Percentiles rank a stretch among this genome's conserved stretches.
phyloP scores from a whole-genome alignment of 192 early-diverging fungal genomes.

The Coemansia sp. region DNA sequence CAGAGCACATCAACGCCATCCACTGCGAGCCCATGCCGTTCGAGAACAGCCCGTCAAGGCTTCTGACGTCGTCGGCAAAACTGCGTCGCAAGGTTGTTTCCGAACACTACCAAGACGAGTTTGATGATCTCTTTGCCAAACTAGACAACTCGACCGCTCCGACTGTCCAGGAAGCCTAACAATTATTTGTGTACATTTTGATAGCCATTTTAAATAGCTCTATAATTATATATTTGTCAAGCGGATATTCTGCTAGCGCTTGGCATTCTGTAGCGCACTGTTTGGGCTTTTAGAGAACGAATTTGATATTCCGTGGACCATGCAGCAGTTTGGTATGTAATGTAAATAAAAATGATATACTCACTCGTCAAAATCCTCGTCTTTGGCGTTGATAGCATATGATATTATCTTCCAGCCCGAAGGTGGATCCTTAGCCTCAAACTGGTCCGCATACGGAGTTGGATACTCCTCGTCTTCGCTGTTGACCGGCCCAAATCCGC shows the following conservation, averaged over 20 bases:
- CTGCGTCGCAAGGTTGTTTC: constrained; percentile 55
- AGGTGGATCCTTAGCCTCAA: constrained; percentile 35
- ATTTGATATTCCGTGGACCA: too few relatives aligned
- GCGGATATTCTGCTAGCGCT: too few relatives aligned
- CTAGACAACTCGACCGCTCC: constrained; percentile 21
- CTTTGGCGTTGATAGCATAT: constrained; percentile 24
- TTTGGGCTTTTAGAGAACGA: too few relatives aligned
- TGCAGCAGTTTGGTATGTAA: too few relatives aligned
- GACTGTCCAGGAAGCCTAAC: neutral
- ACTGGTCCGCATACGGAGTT: constrained; percentile 29
- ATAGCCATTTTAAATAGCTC: too few relatives aligned
- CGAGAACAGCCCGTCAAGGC: constrained; percentile 56
- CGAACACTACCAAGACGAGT: constrained; percentile 41
- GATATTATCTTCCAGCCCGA: constrained; percentile 38
- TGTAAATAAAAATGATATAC: neutral
- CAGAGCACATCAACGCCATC: constrained; percentile 71
- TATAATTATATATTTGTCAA: too few relatives aligned
- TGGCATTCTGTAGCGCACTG: too few relatives aligned
- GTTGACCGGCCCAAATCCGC: constrained; percentile 57
- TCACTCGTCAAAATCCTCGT: neutral
- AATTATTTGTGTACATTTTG: neutral
- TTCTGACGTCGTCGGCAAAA: constrained; percentile 87
- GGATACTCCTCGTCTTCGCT: constrained; percentile 44
- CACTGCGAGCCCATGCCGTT: constrained; percentile 66
- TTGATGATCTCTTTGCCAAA: constrained; percentile 54